Percentiles rank a stretch among this genome's conserved stretches.
Evolutionary conservation across 2,329 filamentous ascomycete species (phyloP).

Genomic region (Ciborinia camelliae): DNA sequence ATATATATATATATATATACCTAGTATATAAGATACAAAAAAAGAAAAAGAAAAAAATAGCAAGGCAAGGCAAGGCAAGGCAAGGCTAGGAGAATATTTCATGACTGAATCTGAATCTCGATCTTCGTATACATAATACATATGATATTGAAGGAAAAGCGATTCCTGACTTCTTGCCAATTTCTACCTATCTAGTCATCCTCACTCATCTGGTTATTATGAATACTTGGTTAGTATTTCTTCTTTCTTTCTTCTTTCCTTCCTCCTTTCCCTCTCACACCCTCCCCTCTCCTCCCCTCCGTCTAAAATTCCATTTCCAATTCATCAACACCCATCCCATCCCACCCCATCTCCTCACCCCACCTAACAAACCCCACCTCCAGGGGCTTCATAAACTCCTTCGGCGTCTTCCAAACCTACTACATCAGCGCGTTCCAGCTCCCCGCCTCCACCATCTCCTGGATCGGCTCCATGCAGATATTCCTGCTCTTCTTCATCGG

Average conservation of each 20-base stretch:
- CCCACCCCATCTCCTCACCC: background rate
- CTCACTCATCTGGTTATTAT: constrained; percentile 34
- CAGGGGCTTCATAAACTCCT: constrained; percentile 41
- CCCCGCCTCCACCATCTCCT: constrained; percentile 42
- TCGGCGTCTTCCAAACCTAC: constrained; percentile 46
- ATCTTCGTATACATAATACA: too few relatives aligned
- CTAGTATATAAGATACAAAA: too few relatives aligned
- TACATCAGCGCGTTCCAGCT: constrained; percentile 39
- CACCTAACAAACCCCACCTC: constrained; percentile 20
- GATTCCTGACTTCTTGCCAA: background rate
- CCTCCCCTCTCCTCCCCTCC: background rate
- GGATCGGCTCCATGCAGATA: constrained; percentile 46
- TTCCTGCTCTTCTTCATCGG: constrained; percentile 44
- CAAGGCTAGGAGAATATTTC: too few relatives aligned
- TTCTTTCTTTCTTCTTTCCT: too few relatives aligned
- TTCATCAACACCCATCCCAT: background rate
- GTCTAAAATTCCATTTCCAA: too few relatives aligned
- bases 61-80: too few relatives aligned
- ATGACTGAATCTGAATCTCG: too few relatives aligned
- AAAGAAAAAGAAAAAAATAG: too few relatives aligned
- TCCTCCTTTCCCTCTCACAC: too few relatives aligned
- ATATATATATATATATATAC: too few relatives aligned
- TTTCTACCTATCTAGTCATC: constrained; percentile 19
- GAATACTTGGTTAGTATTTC: constrained; percentile 33
- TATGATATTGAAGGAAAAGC: too few relatives aligned